These are phyloP conservation scores for Xerocomellus dryophilus DNA, from an alignment of 768 basidiomycete genomes.

Conservation along the genomic window DNA sequence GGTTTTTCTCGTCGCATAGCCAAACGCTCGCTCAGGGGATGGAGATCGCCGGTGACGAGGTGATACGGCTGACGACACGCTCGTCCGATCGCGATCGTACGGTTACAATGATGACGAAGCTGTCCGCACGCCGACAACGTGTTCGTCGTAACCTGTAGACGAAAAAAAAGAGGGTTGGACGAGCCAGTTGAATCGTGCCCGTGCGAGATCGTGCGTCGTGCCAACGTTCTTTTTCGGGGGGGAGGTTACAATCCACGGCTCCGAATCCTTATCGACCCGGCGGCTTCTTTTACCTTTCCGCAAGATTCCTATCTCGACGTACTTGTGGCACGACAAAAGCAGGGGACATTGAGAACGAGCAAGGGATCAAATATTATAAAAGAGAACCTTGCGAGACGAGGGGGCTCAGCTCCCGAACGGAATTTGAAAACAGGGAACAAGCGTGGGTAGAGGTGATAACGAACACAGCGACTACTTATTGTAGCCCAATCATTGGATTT, in stretches of 20 bases:
- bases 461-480: not conserved
- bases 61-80: too few species aligned
- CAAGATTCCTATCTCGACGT: not conserved
- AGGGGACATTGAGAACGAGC: not conserved
- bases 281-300: not conserved
- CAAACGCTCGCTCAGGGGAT: too few species aligned
- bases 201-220: not conserved
- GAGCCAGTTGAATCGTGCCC: not conserved
- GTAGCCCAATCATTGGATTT: not conserved
- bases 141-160: not conserved
- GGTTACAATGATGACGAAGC: not conserved
- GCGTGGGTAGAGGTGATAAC: not conserved
- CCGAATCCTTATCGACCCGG: not conserved
- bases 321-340: too few species aligned
- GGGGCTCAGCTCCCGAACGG: not conserved
- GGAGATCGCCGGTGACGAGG: too few species aligned
- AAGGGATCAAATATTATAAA: not conserved
- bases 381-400: not conserved
- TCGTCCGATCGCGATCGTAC: too few species aligned
- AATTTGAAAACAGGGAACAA: conserved; percentile 3
- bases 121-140: not conserved
- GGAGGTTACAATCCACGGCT: not conserved
- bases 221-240: not conserved
- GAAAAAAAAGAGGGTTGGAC: not conserved
- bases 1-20: too few species aligned